phyloP scores from a whole-genome alignment of 768 basidiomycete genomes.

The Peribolospora kevripleyi region DNA sequence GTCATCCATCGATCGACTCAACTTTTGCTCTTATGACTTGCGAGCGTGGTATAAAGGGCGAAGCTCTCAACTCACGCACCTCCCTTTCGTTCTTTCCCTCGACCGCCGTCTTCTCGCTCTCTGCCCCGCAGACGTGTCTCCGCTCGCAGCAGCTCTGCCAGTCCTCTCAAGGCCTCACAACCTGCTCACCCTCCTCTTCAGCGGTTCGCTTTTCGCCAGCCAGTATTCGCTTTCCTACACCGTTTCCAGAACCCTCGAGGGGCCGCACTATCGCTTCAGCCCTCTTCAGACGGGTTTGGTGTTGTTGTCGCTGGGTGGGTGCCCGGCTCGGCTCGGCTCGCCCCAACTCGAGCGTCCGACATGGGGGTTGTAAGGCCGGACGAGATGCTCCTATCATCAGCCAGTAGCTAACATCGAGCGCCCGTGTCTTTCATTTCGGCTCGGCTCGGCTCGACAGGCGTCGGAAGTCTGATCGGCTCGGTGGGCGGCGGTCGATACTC shows the following conservation, averaged over 20 bases:
- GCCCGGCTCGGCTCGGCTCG: conserved; percentile 19
- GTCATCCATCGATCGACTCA: too few relatives aligned
- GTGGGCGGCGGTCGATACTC: conserved; percentile 36
- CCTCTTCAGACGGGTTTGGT: conserved; percentile 51
- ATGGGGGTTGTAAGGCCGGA: too few relatives aligned
- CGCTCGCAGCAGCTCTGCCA: conserved; percentile 1
- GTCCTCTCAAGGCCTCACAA: conserved; percentile 6
- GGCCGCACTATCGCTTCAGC: conserved; percentile 36
- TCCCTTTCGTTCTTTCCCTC: background rate
- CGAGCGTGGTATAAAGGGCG: too few relatives aligned
- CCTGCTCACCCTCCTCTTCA: conserved; percentile 3
- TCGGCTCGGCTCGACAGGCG: conserved; percentile 16
- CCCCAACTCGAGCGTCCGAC: too few relatives aligned
- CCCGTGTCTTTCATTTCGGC: conserved; percentile 10
- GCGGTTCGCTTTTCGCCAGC: conserved; percentile 47
- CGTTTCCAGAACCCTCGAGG: conserved; percentile 39
- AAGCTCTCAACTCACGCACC: too few relatives aligned
- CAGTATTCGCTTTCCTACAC: conserved; percentile 51
- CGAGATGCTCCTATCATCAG: too few relatives aligned
- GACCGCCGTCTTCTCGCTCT: too few relatives aligned
- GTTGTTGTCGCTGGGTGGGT: conserved; percentile 46
- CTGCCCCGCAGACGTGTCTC: background rate
- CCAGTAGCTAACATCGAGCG: background rate
- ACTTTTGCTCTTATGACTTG: too few relatives aligned
- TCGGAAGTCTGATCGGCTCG: conserved; percentile 13